Percentiles rank a stretch among this genome's conserved stretches.
phyloP scores from a whole-genome alignment of 176 grass and related monocot species.

The Cenchrus americanus region DNA sequence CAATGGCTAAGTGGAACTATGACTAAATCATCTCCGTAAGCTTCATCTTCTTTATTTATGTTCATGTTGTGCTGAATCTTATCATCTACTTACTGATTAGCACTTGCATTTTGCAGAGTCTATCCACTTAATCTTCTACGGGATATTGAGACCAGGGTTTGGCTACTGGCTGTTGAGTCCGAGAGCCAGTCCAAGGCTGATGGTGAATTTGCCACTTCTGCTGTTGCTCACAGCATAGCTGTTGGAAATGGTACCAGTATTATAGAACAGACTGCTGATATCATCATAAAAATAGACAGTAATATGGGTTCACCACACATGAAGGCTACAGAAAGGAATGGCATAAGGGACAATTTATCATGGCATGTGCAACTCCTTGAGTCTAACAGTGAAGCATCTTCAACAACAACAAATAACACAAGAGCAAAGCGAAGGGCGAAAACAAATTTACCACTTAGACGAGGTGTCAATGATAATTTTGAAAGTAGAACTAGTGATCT shows the following conservation, averaged over 20 bases:
- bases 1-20: conserved; percentile 99
- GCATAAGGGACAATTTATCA: conserved; percentile 49
- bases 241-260: conserved; percentile 63
- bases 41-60: conserved; percentile 34
- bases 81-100: conserved; percentile 29
- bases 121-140: conserved; percentile 93
- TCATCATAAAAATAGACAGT: conserved; percentile 90
- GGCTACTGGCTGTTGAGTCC: conserved; percentile 95
- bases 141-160: conserved; percentile 98
- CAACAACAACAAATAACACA: conserved; percentile 56
- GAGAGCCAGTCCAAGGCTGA: conserved; percentile 76
- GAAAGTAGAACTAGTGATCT: conserved; percentile 59
- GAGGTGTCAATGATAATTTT: conserved; percentile 51
- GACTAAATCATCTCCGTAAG: conserved; percentile 85
- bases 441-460: conserved; percentile 59
- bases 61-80: neutral
- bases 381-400: conserved; percentile 43
- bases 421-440: conserved; percentile 79
- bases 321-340: conserved; percentile 69
- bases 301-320: conserved; percentile 70
- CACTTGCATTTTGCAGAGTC: conserved; percentile 58
- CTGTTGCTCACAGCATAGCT: conserved; percentile 64
- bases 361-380: conserved; percentile 52
- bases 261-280: conserved; percentile 92
- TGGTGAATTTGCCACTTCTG: conserved; percentile 54